Evolutionary conservation across 139 green algal species (phyloP), one percentile per base, ranked within the genome.

Genomic region (Diplosphaera chodatii): DNA sequence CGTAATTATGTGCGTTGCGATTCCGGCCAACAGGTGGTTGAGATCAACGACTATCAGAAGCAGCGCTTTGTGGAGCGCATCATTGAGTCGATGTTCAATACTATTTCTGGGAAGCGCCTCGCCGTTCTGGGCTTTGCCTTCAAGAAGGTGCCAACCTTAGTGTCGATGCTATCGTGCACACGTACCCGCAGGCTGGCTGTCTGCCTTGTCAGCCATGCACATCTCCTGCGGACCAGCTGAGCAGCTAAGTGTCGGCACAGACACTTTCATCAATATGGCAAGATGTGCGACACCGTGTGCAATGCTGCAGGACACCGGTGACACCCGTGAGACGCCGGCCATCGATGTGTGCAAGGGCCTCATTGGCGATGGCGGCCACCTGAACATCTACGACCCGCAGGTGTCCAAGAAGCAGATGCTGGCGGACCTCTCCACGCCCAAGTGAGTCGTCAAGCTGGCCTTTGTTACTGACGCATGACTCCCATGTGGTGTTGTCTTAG

Each of bases 41-140:
- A 75, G 30, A 98, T 99, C 85, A 99, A 99, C 78, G 93, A 99
- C 84, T 99, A 96, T 84, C 96, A 99, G 90, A 99, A 99, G 89
- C 77, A 90, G 69, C 83, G 84, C 32, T 99, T 98, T 80, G 96
- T 99, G 31, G 87, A 96, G 80, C 85, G 91, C 32, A 84, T 99
- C 40, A 93, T 99, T 67, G 79, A 79, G 32, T 83, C 89, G 70
- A 98, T 99, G 96, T 99, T 99, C 90, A 99, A 99, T 89, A 99
- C 96, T 30, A 92, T 99, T 56, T 84, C 76, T 3, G 85, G 87
- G 72, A 99, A 99, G 90, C 92, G 91, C 74, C 95, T 99, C 65
- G 89, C 90, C 27, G 79, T 99, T 33, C 84, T 96, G n/a, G 96
- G 96, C 68, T 99, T 99, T 82, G 96, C 96, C 27, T 99, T 99